Base-by-base conservation (phyloP, 441 rosid species). In the Croton setiger region DNA sequence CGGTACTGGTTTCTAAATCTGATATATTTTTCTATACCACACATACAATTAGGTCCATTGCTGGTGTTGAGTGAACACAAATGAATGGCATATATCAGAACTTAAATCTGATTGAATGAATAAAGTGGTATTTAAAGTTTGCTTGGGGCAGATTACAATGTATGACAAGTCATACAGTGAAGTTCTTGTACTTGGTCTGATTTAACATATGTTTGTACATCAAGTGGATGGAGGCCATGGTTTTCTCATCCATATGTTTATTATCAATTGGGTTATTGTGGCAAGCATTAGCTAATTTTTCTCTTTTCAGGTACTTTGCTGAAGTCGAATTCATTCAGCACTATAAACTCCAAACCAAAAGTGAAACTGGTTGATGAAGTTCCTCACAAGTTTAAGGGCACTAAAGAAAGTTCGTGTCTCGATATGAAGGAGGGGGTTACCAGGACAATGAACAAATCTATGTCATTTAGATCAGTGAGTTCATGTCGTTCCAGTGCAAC, bases 311-410 rank as follows among this genome's bases (percentile, higher is more conserved):
- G 89, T 76, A 60, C 85, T 71, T 83, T 87, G 52, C 69, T 81
- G 65, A 96, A 90, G 82, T 90, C 98, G 70, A 88, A 81, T 70
- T 96, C 97, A 23, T 93, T 88, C 81, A 91, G 72, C 77, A 72
- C 80, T 41, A 64, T 78, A 18, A 82, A 75, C 79, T 79, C 81
- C 63, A 89, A 85, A 80, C 77, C 86, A 4, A 96, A 86, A 83
- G 83, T 85, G 78, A 87, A 85, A 82, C 85, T 74, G 73, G 81
- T 79, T 31, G 92, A 90, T 72, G 97, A 87, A 78, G 82, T 75
- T 77, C 76, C 80, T 76, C 88, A 75, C 69, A 86, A 84, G 80
- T 87, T 72, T 70, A 96, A 79, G 81, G 78, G 76, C 53, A 67
- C 62, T 48, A 85, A 84, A 79, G 88, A 83, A 52, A 27, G 31